phyloP scores from a whole-genome alignment of 2,329 filamentous ascomycete species.

The Ophiostoma sp. region DNA sequence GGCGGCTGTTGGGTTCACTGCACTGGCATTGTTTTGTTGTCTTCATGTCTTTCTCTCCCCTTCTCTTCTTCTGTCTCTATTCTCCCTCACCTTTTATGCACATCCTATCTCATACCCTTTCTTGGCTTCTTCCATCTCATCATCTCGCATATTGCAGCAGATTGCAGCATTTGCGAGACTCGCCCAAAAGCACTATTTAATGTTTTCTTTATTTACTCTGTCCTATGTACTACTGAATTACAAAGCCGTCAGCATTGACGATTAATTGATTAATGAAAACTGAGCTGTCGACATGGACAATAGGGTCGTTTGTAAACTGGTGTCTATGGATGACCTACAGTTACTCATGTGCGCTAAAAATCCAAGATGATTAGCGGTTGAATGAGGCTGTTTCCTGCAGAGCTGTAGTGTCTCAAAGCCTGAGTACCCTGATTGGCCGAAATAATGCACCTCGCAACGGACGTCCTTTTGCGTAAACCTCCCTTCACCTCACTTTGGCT shows the following conservation, averaged over 20 bases:
- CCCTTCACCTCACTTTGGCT: neutral
- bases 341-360: neutral
- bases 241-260: too few species aligned
- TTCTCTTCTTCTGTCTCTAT: slow-evolving; percentile 6
- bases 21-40: neutral
- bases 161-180: neutral
- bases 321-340: neutral
- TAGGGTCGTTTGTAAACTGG: too few species aligned
- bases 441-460: neutral
- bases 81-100: neutral
- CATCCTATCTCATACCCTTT: slow-evolving; percentile 13
- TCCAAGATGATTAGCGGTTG: neutral
- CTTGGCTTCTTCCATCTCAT: neutral
- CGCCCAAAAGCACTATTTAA: neutral
- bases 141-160: neutral
- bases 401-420: neutral
- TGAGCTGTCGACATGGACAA: too few species aligned
- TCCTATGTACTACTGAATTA: too few species aligned
- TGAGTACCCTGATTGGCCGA: neutral
- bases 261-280: too few species aligned
- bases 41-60: neutral
- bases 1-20: neutral
- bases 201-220: neutral
- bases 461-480: neutral
- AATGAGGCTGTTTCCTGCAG: neutral